Base-by-base conservation (phyloP, 139 green algal species). In the Coccomyxa sp. region DNA sequence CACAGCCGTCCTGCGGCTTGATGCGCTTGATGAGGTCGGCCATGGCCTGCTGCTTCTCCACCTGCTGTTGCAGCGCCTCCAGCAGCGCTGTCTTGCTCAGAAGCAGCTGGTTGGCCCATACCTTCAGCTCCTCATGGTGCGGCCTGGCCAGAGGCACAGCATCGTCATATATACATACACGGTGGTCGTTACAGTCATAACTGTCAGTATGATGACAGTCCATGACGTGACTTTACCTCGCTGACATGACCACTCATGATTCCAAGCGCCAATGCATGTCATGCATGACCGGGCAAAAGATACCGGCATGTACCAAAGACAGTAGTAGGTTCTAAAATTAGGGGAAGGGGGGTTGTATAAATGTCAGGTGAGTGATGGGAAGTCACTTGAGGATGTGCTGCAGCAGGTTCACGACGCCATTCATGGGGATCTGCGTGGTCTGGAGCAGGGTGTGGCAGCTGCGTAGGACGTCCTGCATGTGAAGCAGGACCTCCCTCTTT, bases 331-430 rank as follows among this genome's bases (percentile, higher is more conserved):
- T n/a, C n/a, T n/a, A n/a, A n/a, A n/a, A n/a, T n/a, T n/a, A n/a
- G n/a, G n/a, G n/a, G n/a, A n/a, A n/a, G n/a, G n/a, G n/a, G n/a
- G n/a, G n/a, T n/a, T n/a, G n/a, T n/a, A n/a, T n/a, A n/a, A n/a
- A n/a, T n/a, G n/a, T n/a, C n/a, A 51, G 63, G 63, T 21, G 21
- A 71, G 63, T 21, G 21, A 71, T 71, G 63, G n/a, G 9, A 31
- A 57, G 18, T 71, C 57, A 93, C 89, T 89, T 90, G 13, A 94
- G 75, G 18, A 94, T 90, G 81, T 93, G 87, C 85, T 93, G 89
- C 81, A 94, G 85, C 77, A 93, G 82, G 10, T 85, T 86, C 23
- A 92, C 88, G 31, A 91, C 86, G 80, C 87, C 87, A 81, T 94
- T 86, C 0, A 91, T 81, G 1, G 91, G 88, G 78, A 91, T 86